phyloP scores from a whole-genome alignment of 2,329 filamentous ascomycete genomes.

The Alternaria novae-zelandiae region DNA sequence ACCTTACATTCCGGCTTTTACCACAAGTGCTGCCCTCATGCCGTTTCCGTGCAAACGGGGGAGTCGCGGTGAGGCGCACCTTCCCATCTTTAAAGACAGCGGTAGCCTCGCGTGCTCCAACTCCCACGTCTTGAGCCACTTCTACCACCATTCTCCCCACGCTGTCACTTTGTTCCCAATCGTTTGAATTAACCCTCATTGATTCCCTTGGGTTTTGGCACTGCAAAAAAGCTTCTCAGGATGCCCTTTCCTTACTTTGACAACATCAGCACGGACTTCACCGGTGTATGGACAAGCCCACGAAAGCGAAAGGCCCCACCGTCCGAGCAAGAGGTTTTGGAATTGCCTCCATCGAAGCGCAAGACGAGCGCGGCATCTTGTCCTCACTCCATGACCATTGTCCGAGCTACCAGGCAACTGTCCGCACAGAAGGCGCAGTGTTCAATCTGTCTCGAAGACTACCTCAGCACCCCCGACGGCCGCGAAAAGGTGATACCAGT shows the following conservation, averaged over 20 bases:
- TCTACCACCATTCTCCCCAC: background rate
- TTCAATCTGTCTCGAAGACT: conserved; percentile 20
- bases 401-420: conserved; percentile 13
- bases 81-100: background rate
- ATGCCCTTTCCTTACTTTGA: conserved; percentile 17
- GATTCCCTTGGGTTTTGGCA: background rate
- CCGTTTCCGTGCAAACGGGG: too few relatives aligned
- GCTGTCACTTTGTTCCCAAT: background rate
- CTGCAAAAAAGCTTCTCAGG: background rate
- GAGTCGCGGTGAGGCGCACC: background rate
- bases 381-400: conserved; percentile 12
- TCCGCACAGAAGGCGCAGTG: conserved; percentile 7
- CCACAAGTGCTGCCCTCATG: background rate
- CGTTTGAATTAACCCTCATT: background rate
- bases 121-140: background rate
- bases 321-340: background rate
- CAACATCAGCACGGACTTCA: conserved; percentile 11
- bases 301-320: conserved; percentile 4
- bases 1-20: background rate
- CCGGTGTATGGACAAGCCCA: conserved; percentile 6
- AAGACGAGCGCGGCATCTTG: conserved; percentile 3
- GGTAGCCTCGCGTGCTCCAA: background rate
- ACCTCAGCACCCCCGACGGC: conserved; percentile 9
- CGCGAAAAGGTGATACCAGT: conserved; percentile 13
- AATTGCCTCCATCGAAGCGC: background rate